phyloP scores from a whole-genome alignment of 2,329 filamentous ascomycete species.

The Elsinoe arachidis region DNA sequence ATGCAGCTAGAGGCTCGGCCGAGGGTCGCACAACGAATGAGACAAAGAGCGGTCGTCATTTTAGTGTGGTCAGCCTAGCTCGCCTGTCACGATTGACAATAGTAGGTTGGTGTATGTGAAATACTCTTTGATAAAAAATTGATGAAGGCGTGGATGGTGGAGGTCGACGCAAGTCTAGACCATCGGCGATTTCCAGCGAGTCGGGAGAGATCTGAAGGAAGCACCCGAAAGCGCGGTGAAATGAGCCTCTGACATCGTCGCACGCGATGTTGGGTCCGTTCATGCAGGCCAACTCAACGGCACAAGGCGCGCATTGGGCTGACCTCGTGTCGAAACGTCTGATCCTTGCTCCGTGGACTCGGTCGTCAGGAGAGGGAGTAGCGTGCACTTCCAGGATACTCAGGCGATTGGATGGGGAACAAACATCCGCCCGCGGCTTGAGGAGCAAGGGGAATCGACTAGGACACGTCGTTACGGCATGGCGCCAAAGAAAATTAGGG shows the following conservation, averaged over 20 bases:
- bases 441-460: background rate
- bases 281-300: constrained; percentile 7
- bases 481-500: background rate
- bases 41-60: background rate
- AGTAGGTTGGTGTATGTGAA: background rate
- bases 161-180: constrained; percentile 5
- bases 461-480: background rate
- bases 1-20: background rate
- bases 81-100: background rate
- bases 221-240: constrained; percentile 4
- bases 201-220: background rate
- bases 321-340: constrained; percentile 3
- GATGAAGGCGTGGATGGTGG: background rate
- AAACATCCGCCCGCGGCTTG: background rate
- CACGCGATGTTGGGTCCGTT: constrained; percentile 6
- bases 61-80: background rate
- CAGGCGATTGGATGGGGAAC: constrained; percentile 8
- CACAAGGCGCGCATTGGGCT: background rate
- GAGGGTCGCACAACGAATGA: background rate
- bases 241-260: constrained; percentile 6
- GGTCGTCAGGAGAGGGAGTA: background rate
- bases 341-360: background rate
- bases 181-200: background rate
- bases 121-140: background rate
- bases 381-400: background rate